Percentiles rank a stretch among this genome's conserved stretches.
phyloP scores from a whole-genome alignment of 202 grass and related monocot genomes.

The Cymbopogon flexuosus region DNA sequence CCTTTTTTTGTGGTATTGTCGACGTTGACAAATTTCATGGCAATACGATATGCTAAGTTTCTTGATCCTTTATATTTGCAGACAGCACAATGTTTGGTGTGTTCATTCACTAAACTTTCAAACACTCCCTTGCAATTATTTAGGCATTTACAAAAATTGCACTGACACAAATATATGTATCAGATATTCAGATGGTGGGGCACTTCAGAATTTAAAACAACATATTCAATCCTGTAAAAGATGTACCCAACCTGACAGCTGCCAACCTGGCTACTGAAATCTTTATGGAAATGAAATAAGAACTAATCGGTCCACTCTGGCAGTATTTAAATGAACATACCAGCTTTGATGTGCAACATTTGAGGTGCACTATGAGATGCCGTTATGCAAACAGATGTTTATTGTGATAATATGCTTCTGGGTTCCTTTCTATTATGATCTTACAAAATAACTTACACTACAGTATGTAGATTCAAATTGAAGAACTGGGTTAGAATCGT shows the following conservation, averaged over 20 bases:
- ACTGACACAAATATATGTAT: not conserved
- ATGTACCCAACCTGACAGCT: slow-evolving; percentile 17
- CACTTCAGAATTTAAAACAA: slow-evolving; percentile 24
- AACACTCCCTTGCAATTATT: slow-evolving; percentile 4
- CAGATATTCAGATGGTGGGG: not conserved
- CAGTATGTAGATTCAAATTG: not conserved
- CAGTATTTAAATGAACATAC: slow-evolving; percentile 23
- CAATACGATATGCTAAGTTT: slow-evolving; percentile 10
- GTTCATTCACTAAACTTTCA: slow-evolving; percentile 1
- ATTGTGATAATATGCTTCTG: not conserved
- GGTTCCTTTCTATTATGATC: not conserved
- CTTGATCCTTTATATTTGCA: not conserved
- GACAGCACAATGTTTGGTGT: not conserved
- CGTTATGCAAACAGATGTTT: not conserved
- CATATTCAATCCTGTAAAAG: slow-evolving; percentile 19
- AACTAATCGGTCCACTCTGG: slow-evolving; percentile 1
- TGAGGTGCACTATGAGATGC: not conserved
- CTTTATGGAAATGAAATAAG: slow-evolving; percentile 20
- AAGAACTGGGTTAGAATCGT: not conserved
- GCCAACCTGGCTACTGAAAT: slow-evolving; percentile 28
- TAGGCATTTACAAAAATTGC: not conserved
- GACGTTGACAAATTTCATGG: not conserved
- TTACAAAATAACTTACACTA: not conserved
- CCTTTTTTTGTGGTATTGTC: slow-evolving; percentile 3
- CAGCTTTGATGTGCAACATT: slow-evolving; percentile 7